These are phyloP conservation scores for Nakataea oryzae DNA, from an alignment of 2,329 filamentous ascomycete species.

Conservation along the genomic window DNA sequence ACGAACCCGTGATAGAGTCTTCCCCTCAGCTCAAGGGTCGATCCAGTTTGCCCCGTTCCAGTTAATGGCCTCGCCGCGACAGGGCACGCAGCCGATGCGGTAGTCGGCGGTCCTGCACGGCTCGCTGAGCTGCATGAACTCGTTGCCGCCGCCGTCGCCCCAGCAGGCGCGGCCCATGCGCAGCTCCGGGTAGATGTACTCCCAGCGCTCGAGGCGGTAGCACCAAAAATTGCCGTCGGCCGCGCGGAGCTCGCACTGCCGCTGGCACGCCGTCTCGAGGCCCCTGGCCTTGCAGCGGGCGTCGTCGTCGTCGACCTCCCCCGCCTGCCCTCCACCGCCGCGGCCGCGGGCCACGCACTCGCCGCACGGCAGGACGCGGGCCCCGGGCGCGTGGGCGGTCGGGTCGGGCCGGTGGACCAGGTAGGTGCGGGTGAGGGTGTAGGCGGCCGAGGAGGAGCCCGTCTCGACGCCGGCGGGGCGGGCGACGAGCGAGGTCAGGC, in stretches of 20 bases:
- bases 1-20: too few relatives aligned
- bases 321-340: neutral
- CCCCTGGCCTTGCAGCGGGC: slow-evolving; percentile 1
- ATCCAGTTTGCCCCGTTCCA: slow-evolving; percentile 3
- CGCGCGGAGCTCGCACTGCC: neutral
- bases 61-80: neutral
- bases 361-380: neutral
- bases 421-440: slow-evolving; percentile 1
- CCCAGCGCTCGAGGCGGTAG: neutral
- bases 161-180: slow-evolving; percentile 3
- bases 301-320: neutral
- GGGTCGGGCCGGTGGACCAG: neutral
- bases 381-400: neutral
- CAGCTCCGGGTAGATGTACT: neutral
- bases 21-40: neutral
- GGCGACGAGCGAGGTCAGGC: neutral
- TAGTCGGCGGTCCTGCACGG: neutral
- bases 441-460: neutral
- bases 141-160: slow-evolving; percentile 1
- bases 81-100: neutral
- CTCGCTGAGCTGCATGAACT: slow-evolving; percentile 4
- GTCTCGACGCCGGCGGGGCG: neutral
- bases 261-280: neutral
- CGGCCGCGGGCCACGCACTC: neutral
- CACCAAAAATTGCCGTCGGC: neutral